Evolutionary conservation across 1,284 basidiomycete species (phyloP).

Genomic region (Puccinia hordei): DNA sequence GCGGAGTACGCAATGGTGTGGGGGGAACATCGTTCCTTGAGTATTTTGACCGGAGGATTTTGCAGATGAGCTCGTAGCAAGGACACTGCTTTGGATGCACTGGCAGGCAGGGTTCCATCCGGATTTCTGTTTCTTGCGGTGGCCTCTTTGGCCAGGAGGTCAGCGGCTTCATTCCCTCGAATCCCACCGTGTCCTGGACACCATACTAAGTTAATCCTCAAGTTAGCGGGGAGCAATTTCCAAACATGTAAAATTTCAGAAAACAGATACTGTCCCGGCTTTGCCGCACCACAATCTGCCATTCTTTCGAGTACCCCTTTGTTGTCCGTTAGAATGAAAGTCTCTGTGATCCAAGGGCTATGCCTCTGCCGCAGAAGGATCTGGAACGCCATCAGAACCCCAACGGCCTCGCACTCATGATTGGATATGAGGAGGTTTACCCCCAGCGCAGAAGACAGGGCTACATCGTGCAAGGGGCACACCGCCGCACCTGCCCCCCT

Average conservation of each 20-base stretch:
- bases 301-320: background rate
- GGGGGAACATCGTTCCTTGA: background rate
- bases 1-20: background rate
- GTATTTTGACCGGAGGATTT: too few relatives aligned
- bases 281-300: too few relatives aligned
- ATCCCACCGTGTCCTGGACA: background rate
- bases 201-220: background rate
- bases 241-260: background rate
- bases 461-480: background rate
- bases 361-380: background rate
- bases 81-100: background rate
- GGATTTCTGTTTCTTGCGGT: background rate
- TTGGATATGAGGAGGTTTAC: too few relatives aligned
- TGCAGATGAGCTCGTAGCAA: too few relatives aligned
- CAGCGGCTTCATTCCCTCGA: background rate
- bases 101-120: background rate
- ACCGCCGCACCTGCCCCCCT: background rate
- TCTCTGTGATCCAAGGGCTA: background rate
- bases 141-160: too few relatives aligned
- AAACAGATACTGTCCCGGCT: too few relatives aligned
- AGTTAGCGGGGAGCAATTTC: too few relatives aligned
- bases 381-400: background rate
- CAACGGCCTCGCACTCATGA: too few relatives aligned
- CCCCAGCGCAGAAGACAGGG: background rate
- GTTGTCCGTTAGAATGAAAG: background rate